Evolutionary conservation across 306 rosid species (phyloP).

Genomic region (Heteromeles arbutifolia): DNA sequence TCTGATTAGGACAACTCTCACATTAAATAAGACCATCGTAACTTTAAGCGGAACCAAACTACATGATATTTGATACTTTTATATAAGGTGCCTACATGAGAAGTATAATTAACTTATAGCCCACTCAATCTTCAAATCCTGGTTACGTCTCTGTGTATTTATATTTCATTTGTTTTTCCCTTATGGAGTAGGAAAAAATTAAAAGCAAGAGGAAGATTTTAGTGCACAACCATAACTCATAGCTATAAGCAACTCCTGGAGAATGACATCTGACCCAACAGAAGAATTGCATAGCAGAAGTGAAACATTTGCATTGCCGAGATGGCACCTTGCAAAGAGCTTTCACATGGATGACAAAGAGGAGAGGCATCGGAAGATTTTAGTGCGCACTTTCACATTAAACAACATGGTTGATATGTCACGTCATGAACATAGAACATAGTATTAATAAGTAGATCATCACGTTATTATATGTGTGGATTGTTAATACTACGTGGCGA

Average conservation of each 20-base stretch:
- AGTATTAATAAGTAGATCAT: neutral
- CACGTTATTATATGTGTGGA: too few species aligned
- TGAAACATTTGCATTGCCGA: neutral
- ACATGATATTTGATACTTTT: neutral
- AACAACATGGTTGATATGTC: too few species aligned
- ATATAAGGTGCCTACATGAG: neutral
- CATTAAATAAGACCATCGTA: too few species aligned
- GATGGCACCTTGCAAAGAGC: neutral
- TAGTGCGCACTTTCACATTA: neutral
- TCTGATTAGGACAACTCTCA: neutral
- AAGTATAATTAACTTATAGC: too few species aligned
- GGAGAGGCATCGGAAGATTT: too few species aligned
- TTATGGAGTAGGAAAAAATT: neutral
- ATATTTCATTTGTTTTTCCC: neutral
- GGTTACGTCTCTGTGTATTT: neutral
- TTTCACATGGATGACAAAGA: neutral
- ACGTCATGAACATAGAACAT: neutral
- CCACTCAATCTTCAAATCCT: too few species aligned
- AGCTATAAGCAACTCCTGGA: neutral
- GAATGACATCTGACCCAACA: constrained; percentile 29
- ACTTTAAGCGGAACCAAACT: neutral
- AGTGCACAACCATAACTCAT: neutral
- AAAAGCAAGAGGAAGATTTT: neutral
- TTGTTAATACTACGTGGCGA: neutral
- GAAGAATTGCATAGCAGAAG: constrained; percentile 1